These are phyloP conservation scores for Erythrobasidium yunnanense DNA, from an alignment of 768 basidiomycete genomes.

Conservation along the genomic window DNA sequence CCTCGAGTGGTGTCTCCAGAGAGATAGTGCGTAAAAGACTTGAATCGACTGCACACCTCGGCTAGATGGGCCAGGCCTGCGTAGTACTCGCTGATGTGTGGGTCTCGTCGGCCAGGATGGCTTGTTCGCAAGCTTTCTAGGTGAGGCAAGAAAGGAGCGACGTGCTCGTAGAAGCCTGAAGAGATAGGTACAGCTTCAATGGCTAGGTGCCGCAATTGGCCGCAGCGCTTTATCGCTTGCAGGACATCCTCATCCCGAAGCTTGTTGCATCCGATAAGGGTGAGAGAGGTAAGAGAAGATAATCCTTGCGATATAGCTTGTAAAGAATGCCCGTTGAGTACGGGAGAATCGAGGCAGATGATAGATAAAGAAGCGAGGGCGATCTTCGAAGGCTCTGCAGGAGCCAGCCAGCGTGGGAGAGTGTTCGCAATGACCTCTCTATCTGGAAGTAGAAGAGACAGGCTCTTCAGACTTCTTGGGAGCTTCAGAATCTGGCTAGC, in stretches of 20 bases:
- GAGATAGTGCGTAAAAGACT: slow-evolving; percentile 16
- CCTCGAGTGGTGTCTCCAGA: slow-evolving; percentile 9
- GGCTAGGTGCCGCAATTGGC: slow-evolving; percentile 1
- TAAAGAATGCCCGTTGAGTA: slow-evolving; percentile 5
- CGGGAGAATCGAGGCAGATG: slow-evolving; percentile 10
- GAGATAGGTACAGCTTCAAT: slow-evolving; percentile 2
- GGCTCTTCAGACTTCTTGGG: not conserved
- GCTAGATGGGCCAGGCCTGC: not conserved
- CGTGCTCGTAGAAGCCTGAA: not conserved
- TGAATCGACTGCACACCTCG: not conserved
- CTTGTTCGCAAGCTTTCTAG: not conserved
- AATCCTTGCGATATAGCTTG: not conserved
- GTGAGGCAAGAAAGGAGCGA: not conserved
- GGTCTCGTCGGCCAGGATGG: slow-evolving; percentile 5
- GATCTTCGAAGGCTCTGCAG: not conserved
- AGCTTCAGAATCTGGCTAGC: not conserved
- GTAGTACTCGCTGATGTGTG: not conserved
- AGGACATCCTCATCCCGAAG: not conserved
- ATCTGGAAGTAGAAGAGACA: slow-evolving; percentile 5
- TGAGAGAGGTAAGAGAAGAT: slow-evolving; percentile 3
- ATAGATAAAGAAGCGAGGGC: not conserved
- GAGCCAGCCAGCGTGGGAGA: slow-evolving; percentile 3
- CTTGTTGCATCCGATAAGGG: slow-evolving; percentile 11
- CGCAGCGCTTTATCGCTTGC: not conserved
- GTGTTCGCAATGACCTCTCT: slow-evolving; percentile 3